Evolutionary conservation across 768 basidiomycete genomes (phyloP).

Genomic region (Tylopilus subfusipes): DNA sequence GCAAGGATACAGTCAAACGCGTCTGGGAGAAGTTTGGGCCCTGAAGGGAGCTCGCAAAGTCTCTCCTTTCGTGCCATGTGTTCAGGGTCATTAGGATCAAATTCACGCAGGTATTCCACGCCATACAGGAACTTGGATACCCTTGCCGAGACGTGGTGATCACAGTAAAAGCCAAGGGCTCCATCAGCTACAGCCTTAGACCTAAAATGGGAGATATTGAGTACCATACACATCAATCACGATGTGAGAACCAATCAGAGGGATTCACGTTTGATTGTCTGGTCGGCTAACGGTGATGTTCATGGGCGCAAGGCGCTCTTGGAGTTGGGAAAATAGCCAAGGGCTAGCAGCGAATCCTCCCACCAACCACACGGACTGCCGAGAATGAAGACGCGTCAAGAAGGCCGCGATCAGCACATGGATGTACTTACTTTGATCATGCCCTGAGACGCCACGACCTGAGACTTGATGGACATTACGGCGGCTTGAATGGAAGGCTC

Average conservation of each 20-base stretch:
- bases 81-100: slow-evolving; percentile 61
- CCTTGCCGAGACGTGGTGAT: slow-evolving; percentile 78
- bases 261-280: slow-evolving; percentile 70
- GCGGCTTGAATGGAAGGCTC: slow-evolving; percentile 79
- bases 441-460: slow-evolving; percentile 66
- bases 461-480: slow-evolving; percentile 61
- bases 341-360: slow-evolving; percentile 83
- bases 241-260: slow-evolving; percentile 4
- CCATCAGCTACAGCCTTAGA: slow-evolving; percentile 86
- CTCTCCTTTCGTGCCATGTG: slow-evolving; percentile 61
- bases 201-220: slow-evolving; percentile 35
- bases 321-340: slow-evolving; percentile 73
- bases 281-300: slow-evolving; percentile 67
- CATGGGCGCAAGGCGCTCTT: slow-evolving; percentile 57
- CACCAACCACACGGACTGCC: slow-evolving; percentile 76
- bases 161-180: slow-evolving; percentile 80
- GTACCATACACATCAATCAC: slow-evolving; percentile 1
- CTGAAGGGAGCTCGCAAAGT: slow-evolving; percentile 72
- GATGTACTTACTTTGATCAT: slow-evolving; percentile 51
- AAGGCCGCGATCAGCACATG: neutral
- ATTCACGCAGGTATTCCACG: slow-evolving; percentile 72
- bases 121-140: slow-evolving; percentile 82
- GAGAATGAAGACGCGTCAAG: slow-evolving; percentile 13
- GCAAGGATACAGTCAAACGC: slow-evolving; percentile 80
- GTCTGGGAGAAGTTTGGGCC: slow-evolving; percentile 73